Base-by-base conservation (phyloP, 1,284 basidiomycete genomes). In the Ganoderma boninense region DNA sequence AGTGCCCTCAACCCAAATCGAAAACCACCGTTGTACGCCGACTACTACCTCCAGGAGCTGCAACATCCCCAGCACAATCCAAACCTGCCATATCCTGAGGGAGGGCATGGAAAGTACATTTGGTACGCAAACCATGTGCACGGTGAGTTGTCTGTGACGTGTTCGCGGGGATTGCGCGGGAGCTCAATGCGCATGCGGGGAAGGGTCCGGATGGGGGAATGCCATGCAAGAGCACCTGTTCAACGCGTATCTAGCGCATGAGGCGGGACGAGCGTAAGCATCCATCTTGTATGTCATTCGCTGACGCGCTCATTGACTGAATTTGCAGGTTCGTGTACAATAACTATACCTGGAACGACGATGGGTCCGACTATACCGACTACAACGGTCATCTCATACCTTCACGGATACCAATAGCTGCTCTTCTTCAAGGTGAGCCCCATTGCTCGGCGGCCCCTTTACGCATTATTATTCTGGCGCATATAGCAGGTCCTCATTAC, bases 181-280 rank as follows among this genome's bases (percentile, higher is more conserved):
- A 20, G 40, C 60, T 62, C 60, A 62, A 32, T 18, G 23, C 60
- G 43, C 60, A 62, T 42, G 23, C 6, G 23, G 32, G 23, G 23
- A 72, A 85, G 86, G 74, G 16, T 82, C 83, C 44, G 89, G 89
- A 4, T 90, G 89, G 88, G 89, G 89, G 8, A 90, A 90, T 68
- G 82, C 79, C 4, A 82, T 90, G 81, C 87, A 90, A 68, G 88
- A 89, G 70, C 83, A 87, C 73, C 66, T 89, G 6, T 73, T 89
- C 64, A 85, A 86, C 69, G 81, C 87, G 0, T 81, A 87, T 62
- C 76, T 90, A 1, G 86, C 89, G 0, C 82, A 85, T 63, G 77
- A 80, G 26, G 77, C 86, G 0, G 81, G 82, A 35, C 77, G 87
- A 72, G 79, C 85, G 86, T 89, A 75, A 68, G 64, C 23, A 29